Conservation (phyloP, 805 yeast species). For the Ogataea saltuana region DNA sequence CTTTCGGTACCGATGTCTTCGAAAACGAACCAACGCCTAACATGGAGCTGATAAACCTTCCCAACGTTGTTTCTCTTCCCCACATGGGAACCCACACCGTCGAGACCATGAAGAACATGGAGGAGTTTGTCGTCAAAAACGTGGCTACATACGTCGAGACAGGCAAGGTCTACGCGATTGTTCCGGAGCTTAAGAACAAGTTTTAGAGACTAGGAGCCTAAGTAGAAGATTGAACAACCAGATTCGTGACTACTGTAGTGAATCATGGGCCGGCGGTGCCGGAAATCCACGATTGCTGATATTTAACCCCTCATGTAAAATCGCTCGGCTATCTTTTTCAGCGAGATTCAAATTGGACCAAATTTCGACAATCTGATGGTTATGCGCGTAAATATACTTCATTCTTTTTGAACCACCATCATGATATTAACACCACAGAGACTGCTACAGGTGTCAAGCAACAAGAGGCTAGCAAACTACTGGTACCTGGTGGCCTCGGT, state of each 20-base stretch:
- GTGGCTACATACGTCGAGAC: constrained; percentile 55
- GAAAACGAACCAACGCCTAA: constrained; percentile 75
- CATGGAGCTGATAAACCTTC: constrained; percentile 57
- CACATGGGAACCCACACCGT: constrained; percentile 84
- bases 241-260: too few species aligned
- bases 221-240: too few species aligned
- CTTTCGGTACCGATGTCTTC: constrained; percentile 75
- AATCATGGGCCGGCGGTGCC: too few species aligned
- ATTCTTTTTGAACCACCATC: background rate
- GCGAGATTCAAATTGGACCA: too few species aligned
- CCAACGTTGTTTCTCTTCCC: constrained; percentile 76
- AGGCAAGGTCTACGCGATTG: constrained; percentile 71
- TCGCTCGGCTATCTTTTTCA: too few species aligned
- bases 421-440: constrained; percentile 53
- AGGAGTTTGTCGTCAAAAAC: constrained; percentile 72
- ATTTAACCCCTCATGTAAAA: too few species aligned
- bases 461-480: constrained; percentile 52
- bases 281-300: too few species aligned
- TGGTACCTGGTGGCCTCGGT: constrained; percentile 87
- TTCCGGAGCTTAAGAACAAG: constrained; percentile 65
- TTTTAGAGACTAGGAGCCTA: too few species aligned
- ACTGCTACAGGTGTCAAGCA: constrained; percentile 51
- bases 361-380: too few species aligned
- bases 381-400: too few species aligned
- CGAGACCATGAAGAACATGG: constrained; percentile 81